Evolutionary conservation across 208 protist species (phyloP).

Genomic region (Trypanosoma lewisi): DNA sequence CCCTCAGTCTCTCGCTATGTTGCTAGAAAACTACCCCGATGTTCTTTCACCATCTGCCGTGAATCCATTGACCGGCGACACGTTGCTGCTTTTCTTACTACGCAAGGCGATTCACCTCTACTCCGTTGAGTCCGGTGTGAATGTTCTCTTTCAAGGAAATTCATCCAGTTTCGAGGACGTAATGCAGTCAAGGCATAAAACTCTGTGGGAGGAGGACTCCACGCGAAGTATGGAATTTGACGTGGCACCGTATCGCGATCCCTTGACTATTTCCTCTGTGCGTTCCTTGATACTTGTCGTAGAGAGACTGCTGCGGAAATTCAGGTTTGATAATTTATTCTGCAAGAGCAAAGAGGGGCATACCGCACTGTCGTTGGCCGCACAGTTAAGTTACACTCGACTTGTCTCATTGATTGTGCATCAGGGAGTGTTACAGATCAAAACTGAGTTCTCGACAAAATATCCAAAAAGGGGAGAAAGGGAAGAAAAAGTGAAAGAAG

Average conservation of each 20-base stretch:
- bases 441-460: too few relatives aligned
- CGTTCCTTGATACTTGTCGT: constrained; percentile 30
- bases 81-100: constrained; percentile 43
- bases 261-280: constrained; percentile 31
- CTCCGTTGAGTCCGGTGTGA: constrained; percentile 3
- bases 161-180: not conserved
- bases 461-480: not conserved
- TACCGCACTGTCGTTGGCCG: constrained; percentile 63
- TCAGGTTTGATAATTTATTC: constrained; percentile 27
- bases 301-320: constrained; percentile 28
- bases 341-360: constrained; percentile 36
- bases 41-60: constrained; percentile 24
- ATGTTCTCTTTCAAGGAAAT: constrained; percentile 20
- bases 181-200: not conserved
- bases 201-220: not conserved
- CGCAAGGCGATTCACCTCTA: constrained; percentile 22
- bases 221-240: not conserved
- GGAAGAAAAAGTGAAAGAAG: not conserved
- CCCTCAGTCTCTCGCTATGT: constrained; percentile 26
- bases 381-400: constrained; percentile 46
- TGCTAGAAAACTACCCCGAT: constrained; percentile 29
- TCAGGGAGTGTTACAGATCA: not conserved
- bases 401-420: constrained; percentile 48
- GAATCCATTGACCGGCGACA: constrained; percentile 47
- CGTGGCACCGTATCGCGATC: constrained; percentile 25